Evolutionary conservation across 805 yeast species (phyloP), one percentile per base, ranked within the genome.

Genomic region (Scheffersomyces amazonensis): DNA sequence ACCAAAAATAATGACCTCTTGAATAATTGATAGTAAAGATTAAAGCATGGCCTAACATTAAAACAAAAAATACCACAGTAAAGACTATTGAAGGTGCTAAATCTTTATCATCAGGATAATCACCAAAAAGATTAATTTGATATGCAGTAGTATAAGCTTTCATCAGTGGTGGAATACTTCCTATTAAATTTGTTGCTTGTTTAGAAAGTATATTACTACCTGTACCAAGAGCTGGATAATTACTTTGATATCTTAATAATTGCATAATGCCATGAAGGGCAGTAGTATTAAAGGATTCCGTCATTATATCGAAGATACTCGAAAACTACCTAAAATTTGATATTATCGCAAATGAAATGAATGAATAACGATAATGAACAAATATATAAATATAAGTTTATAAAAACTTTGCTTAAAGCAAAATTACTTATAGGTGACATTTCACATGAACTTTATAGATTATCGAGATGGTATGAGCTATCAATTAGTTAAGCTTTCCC

Each of bases 1-100:
- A 53, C 65, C 71, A 73, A 53, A 84, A 83, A 45, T 69, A 65
- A 58, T 84, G 90, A 2, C 81, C 81, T 48, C 85, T 62, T 4
- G 63, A 43, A 36, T 47, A 54, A 56, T 84, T 79, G 28, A 69
- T 58, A 6, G 56, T 21, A 50, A 78, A 81, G 12, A 83, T 64
- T 18, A 44, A 46, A 4, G 66, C 36, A 47, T 80, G 82, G 0
- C 71, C 71, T 2, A 77, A n/a, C 31, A 65, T 49, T 24, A 83
- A 48, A 3, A 82, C 42, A 11, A 63, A 55, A 45, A 79, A 83
- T 1, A 75, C 60, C 0, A 74, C 85, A 2, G 71, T 53, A 46
- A 83, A 81, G 0, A 83, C 56, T 2, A 77, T 76, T 39, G 74
- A 63, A 2, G 89, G 89, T 1, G 78, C 87, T 10, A 68, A 54